Percentiles rank a stretch among this genome's conserved stretches.
phyloP scores from a whole-genome alignment of 768 basidiomycete genomes.

The Amanita muscaria region DNA sequence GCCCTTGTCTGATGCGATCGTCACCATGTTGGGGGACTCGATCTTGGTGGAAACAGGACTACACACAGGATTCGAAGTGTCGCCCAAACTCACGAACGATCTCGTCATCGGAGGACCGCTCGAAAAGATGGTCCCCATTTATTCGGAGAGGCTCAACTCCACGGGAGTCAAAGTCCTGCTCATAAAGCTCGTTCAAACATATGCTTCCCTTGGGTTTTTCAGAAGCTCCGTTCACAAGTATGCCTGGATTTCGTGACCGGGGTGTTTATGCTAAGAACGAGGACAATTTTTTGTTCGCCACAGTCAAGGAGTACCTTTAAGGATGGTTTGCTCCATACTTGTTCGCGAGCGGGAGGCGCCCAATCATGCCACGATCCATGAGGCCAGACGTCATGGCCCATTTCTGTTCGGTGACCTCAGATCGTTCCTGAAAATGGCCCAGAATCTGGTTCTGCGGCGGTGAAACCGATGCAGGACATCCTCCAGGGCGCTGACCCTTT shows the following conservation, averaged over 20 bases:
- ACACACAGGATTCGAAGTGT: slow-evolving; percentile 44
- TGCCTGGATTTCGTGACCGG: slow-evolving; percentile 14
- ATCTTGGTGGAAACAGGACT: slow-evolving; percentile 51
- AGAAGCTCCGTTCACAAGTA: slow-evolving; percentile 51
- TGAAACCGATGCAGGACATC: no score
- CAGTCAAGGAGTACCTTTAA: slow-evolving; percentile 55
- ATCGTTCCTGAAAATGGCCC: no score
- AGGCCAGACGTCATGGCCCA: slow-evolving; percentile 60
- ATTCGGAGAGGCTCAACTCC: slow-evolving; percentile 46
- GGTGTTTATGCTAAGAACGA: slow-evolving; percentile 18
- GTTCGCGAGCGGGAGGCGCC: slow-evolving; percentile 50
- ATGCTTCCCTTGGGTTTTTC: slow-evolving; percentile 52
- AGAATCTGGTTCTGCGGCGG: slow-evolving; percentile 38
- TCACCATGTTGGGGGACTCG: slow-evolving; percentile 43
- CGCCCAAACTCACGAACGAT: slow-evolving; percentile 43
- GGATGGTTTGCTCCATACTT: slow-evolving; percentile 65
- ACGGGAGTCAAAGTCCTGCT: slow-evolving; percentile 46
- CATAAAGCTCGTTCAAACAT: slow-evolving; percentile 53
- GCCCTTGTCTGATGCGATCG: slow-evolving; percentile 43
- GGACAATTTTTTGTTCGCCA: slow-evolving; percentile 49
- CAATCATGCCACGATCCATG: slow-evolving; percentile 46
- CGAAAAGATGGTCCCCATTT: slow-evolving; percentile 39
- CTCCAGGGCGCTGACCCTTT: no score
- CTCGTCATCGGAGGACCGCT: slow-evolving; percentile 41
- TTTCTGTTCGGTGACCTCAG: slow-evolving; percentile 33